phyloP scores from a whole-genome alignment of 2,329 filamentous ascomycete species.

The Aspergillus spinulosporus region DNA sequence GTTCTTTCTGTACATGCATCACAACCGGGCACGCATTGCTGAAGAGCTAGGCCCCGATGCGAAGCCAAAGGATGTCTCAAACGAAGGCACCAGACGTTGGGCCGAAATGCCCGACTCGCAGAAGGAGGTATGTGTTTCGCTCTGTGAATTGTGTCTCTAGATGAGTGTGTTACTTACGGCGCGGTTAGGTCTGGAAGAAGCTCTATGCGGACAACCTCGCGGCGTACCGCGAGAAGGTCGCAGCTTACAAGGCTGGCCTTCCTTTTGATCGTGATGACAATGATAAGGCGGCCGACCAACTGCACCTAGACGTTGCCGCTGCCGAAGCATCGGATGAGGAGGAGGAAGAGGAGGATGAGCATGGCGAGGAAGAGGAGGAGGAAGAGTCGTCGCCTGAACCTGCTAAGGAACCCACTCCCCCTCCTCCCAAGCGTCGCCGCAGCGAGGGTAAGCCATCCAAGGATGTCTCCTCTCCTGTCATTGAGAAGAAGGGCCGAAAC shows the following conservation, averaged over 20 bases:
- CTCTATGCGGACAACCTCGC: conserved; percentile 60
- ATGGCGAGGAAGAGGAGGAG: conserved; percentile 32
- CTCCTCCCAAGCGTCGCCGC: conserved; percentile 45
- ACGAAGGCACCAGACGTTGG: conserved; percentile 86
- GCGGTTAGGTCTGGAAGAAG: conserved; percentile 53
- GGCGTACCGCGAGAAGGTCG: conserved; percentile 57
- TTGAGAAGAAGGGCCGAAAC: conserved; percentile 23
- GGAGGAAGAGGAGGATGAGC: conserved; percentile 27
- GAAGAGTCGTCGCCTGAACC: conserved; percentile 39
- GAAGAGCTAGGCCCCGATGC: conserved; percentile 72
- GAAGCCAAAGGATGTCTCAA: conserved; percentile 82
- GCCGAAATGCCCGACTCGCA: conserved; percentile 70
- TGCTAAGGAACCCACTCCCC: conserved; percentile 45
- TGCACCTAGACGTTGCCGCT: conserved; percentile 44
- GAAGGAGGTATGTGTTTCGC: conserved; percentile 62
- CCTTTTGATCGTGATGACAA: conserved; percentile 46
- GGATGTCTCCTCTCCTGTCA: conserved; percentile 29
- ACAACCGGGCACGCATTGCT: conserved; percentile 79
- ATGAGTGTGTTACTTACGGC: conserved; percentile 14
- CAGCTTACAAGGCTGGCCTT: conserved; percentile 57
- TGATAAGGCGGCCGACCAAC: conserved; percentile 44
- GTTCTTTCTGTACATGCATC: conserved; percentile 93
- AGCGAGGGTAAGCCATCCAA: conserved; percentile 39
- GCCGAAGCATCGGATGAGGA: conserved; percentile 39
- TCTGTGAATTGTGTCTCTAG: background rate